These are phyloP conservation scores for Rhododendron ferrugineum DNA, from an alignment of 148 eudicot species.

Conservation along the genomic window DNA sequence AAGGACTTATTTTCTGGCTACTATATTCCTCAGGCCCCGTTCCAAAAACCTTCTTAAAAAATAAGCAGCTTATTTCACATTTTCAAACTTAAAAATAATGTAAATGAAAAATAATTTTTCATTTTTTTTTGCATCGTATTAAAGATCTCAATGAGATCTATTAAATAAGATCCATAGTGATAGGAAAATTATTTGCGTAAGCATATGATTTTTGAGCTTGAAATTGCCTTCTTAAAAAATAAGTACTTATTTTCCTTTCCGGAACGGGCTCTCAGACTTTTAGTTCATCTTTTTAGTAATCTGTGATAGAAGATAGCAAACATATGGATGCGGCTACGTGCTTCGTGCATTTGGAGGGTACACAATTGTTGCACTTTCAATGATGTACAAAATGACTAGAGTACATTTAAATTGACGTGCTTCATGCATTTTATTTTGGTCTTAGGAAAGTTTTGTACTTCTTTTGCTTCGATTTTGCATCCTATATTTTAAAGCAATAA, in stretches of 20 bases:
- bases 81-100: no score
- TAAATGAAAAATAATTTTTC: no score
- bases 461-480: background rate
- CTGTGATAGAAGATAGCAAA: background rate
- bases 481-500: background rate
- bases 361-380: background rate
- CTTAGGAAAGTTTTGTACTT: background rate
- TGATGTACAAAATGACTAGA: background rate
- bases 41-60: no score
- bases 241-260: no score
- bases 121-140: no score
- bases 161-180: no score
- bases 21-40: slow-evolving; percentile 4
- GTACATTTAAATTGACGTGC: background rate
- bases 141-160: no score
- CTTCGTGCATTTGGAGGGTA: background rate
- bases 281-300: background rate
- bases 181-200: no score
- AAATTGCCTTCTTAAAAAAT: no score
- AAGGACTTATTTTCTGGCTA: background rate
- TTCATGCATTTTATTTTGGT: background rate
- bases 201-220: no score
- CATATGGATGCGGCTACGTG: background rate
- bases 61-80: no score
- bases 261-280: no score